These are phyloP conservation scores for Kuraishia ogatae DNA, from an alignment of 805 yeast species.

Conservation along the genomic window DNA sequence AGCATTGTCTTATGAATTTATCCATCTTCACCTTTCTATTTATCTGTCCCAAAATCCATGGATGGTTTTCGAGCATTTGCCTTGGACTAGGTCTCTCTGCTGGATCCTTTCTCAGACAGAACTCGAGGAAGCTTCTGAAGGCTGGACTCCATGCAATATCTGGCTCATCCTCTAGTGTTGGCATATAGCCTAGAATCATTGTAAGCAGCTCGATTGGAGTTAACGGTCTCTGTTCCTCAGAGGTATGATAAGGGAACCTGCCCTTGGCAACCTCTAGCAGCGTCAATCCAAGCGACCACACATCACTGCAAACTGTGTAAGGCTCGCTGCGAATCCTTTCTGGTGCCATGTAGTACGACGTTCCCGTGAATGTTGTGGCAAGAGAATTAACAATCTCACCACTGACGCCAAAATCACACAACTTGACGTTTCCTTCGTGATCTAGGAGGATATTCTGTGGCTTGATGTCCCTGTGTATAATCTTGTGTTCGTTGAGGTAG, in stretches of 20 bases:
- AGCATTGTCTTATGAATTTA: conserved; percentile 66
- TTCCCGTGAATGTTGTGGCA: conserved; percentile 95
- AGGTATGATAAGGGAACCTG: conserved; percentile 64
- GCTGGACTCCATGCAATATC: conserved; percentile 73
- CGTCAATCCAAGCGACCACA: conserved; percentile 94
- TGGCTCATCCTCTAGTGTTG: conserved; percentile 71
- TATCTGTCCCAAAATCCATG: conserved; percentile 82
- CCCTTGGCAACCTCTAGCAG: conserved; percentile 89
- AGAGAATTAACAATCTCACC: conserved; percentile 94
- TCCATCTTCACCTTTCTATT: conserved; percentile 75
- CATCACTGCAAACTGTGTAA: conserved; percentile 90
- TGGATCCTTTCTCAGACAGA: conserved; percentile 75
- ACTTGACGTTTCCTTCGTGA: conserved; percentile 69
- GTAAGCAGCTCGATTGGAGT: conserved; percentile 82
- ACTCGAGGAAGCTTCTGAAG: conserved; percentile 73
- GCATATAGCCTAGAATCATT: conserved; percentile 74
- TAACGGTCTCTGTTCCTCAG: conserved; percentile 31
- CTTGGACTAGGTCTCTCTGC: conserved; percentile 83
- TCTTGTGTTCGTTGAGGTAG: conserved; percentile 78
- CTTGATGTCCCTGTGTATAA: conserved; percentile 92
- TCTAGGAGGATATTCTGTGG: conserved; percentile 88
- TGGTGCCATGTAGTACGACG: conserved; percentile 98
- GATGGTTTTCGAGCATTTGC: conserved; percentile 82
- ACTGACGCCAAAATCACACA: conserved; percentile 96
- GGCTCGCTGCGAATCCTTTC: conserved; percentile 95